Evolutionary conservation across 495 filamentous ascomycete species (phyloP).

Genomic region (Sporormia fimetaria): DNA sequence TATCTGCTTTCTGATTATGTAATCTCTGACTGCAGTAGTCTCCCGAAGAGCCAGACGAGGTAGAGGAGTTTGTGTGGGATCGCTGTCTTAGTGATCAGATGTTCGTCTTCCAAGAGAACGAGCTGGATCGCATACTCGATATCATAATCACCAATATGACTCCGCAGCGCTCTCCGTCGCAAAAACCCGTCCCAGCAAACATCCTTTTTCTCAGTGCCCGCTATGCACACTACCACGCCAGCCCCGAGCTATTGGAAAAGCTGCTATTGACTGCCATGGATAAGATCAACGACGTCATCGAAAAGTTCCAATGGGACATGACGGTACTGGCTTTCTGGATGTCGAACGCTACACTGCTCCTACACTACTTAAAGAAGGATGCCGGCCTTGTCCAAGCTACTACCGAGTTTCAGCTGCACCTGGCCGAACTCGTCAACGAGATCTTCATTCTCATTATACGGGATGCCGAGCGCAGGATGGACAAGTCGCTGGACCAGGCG

Average conservation of each 20-base stretch:
- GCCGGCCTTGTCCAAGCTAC: conserved; percentile 69
- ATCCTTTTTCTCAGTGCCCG: conserved; percentile 89
- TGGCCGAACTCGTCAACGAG: conserved; percentile 93
- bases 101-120: conserved; percentile 97
- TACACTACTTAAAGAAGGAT: conserved; percentile 97
- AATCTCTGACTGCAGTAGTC: conserved; percentile 39
- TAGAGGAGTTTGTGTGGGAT: conserved; percentile 96
- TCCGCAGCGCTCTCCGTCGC: conserved; percentile 83
- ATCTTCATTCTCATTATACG: conserved; percentile 98
- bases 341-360: conserved; percentile 85
- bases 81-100: conserved; percentile 94
- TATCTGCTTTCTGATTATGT: not conserved
- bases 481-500: conserved; percentile 82
- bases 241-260: conserved; percentile 65
- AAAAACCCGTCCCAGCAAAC: conserved; percentile 96
- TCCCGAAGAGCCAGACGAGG: conserved; percentile 73
- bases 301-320: conserved; percentile 97
- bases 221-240: conserved; percentile 95
- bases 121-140: conserved; percentile 78
- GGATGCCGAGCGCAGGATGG: conserved; percentile 94
- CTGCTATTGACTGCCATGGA: conserved; percentile 81
- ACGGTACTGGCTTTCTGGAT: conserved; percentile 98
- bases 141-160: conserved; percentile 98
- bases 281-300: conserved; percentile 92
- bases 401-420: conserved; percentile 78